Evolutionary conservation across 2,329 filamentous ascomycete species (phyloP).

Genomic region (Diaporthe capsici): DNA sequence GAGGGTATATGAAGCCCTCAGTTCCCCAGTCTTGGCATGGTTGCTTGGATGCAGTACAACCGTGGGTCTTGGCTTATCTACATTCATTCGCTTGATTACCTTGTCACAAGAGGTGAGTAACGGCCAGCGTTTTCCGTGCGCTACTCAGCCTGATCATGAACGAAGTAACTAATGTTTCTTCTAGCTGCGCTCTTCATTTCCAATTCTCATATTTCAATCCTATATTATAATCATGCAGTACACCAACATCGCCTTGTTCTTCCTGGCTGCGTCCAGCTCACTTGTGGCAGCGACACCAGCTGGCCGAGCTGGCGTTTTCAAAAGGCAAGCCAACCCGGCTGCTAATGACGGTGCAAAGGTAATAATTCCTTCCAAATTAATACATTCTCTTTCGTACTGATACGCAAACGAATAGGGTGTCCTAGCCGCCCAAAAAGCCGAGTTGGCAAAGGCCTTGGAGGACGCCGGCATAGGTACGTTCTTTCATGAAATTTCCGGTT

Average conservation of each 20-base stretch:
- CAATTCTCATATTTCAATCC: neutral
- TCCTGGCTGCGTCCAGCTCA: constrained; percentile 19
- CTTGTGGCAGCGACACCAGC: constrained; percentile 17
- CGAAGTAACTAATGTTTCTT: neutral
- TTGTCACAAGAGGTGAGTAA: constrained; percentile 8
- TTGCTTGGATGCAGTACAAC: neutral
- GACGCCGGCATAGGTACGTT: constrained; percentile 4
- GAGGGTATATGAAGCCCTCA: neutral
- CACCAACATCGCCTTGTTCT: neutral
- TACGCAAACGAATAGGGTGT: neutral
- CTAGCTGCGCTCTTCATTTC: constrained; percentile 7
- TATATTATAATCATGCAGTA: neutral
- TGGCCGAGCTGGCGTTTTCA: neutral
- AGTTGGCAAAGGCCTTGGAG: constrained; percentile 7
- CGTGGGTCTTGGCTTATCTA: neutral
- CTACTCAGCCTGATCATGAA: neutral
- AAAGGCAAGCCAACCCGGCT: constrained; percentile 19
- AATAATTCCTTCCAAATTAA: neutral
- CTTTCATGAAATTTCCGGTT: neutral
- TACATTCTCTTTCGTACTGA: neutral
- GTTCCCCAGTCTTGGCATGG: constrained; percentile 2
- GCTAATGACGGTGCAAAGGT: constrained; percentile 20
- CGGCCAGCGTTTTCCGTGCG: neutral
- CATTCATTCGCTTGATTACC: constrained; percentile 1
- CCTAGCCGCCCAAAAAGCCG: constrained; percentile 21